These are phyloP conservation scores for Aureobasidium lini DNA, from an alignment of 2,329 filamentous ascomycete species.

Conservation along the genomic window DNA sequence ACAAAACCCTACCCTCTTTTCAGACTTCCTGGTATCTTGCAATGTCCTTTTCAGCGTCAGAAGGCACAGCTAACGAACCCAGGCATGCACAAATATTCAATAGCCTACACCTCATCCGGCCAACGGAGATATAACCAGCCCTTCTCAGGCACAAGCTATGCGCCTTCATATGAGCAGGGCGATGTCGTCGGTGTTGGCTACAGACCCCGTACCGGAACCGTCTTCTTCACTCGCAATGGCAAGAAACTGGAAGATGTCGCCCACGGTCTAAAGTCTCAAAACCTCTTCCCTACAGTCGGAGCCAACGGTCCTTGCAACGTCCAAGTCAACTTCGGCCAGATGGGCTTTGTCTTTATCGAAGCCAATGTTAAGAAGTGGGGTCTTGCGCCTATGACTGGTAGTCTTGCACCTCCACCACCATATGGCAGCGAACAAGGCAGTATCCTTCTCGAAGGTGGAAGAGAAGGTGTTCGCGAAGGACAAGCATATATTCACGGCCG, in stretches of 20 bases:
- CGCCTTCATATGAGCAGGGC: slow-evolving; percentile 78
- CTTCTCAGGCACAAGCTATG: slow-evolving; percentile 72
- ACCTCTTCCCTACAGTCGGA: slow-evolving; percentile 96
- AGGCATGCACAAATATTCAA: slow-evolving; percentile 89
- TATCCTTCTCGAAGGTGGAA: slow-evolving; percentile 81
- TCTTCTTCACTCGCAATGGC: slow-evolving; percentile 97
- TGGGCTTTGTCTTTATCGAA: slow-evolving; percentile 97
- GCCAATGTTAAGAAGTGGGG: slow-evolving; percentile 99
- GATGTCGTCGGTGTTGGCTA: slow-evolving; percentile 96
- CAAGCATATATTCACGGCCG: slow-evolving; percentile 57
- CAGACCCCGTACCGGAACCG: slow-evolving; percentile 82
- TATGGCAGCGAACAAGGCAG: slow-evolving; percentile 97
- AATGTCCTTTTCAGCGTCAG: not conserved
- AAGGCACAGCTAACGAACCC: slow-evolving; percentile 1
- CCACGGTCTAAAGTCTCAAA: slow-evolving; percentile 87
- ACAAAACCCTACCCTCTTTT: slow-evolving; percentile 98
- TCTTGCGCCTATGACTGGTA: slow-evolving; percentile 89
- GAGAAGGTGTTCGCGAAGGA: slow-evolving; percentile 46
- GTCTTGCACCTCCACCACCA: slow-evolving; percentile 85
- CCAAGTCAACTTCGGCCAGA: slow-evolving; percentile 96
- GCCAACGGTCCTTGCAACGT: slow-evolving; percentile 88
- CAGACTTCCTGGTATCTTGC: slow-evolving; percentile 70
- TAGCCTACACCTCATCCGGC: slow-evolving; percentile 84
- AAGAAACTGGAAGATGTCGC: slow-evolving; percentile 94
- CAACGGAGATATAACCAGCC: slow-evolving; percentile 88